A percentile compares a stretch with the other conserved stretches of the same genome.
phyloP scores from a whole-genome alignment of 441 rosid genomes.

The Syzygium malaccense region DNA sequence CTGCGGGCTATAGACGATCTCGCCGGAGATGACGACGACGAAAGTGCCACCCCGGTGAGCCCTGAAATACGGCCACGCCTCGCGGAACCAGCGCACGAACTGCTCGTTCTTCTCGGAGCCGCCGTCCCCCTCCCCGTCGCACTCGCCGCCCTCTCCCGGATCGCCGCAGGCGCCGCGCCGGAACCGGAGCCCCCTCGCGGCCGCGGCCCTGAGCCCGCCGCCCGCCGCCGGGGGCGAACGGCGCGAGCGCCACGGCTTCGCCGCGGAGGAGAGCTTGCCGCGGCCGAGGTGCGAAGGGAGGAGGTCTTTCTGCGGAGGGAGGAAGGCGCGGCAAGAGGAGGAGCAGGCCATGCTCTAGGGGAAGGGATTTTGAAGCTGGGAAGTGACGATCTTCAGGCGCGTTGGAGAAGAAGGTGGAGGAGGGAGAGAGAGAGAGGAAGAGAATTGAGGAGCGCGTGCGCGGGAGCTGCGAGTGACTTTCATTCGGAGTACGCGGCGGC shows the following conservation, averaged over 20 bases:
- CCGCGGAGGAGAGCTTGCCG: background rate
- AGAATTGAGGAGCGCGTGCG: background rate
- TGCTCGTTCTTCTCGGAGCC: slow-evolving; percentile 38
- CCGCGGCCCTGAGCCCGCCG: background rate
- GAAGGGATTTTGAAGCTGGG: background rate
- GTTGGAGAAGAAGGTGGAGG: background rate
- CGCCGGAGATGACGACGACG: slow-evolving; percentile 72
- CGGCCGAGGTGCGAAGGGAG: background rate
- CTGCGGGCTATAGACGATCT: slow-evolving; percentile 48
- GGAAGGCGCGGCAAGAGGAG: background rate
- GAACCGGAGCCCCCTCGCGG: background rate
- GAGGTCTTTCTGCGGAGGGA: background rate
- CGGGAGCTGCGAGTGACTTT: background rate
- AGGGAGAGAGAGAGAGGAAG: background rate
- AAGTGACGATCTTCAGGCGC: background rate
- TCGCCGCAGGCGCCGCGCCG: slow-evolving; percentile 29
- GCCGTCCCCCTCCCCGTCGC: slow-evolving; percentile 12
- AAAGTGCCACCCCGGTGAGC: slow-evolving; percentile 79
- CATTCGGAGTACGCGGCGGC: background rate
- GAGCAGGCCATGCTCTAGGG: background rate
- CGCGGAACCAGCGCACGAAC: slow-evolving; percentile 86
- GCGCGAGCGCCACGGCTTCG: background rate
- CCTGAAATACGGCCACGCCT: slow-evolving; percentile 92
- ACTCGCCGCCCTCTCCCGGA: slow-evolving; percentile 10
- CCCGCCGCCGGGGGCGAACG: background rate